Evolutionary conservation across 768 basidiomycete species (phyloP).

Genomic region (Coprinopsis sp.): DNA sequence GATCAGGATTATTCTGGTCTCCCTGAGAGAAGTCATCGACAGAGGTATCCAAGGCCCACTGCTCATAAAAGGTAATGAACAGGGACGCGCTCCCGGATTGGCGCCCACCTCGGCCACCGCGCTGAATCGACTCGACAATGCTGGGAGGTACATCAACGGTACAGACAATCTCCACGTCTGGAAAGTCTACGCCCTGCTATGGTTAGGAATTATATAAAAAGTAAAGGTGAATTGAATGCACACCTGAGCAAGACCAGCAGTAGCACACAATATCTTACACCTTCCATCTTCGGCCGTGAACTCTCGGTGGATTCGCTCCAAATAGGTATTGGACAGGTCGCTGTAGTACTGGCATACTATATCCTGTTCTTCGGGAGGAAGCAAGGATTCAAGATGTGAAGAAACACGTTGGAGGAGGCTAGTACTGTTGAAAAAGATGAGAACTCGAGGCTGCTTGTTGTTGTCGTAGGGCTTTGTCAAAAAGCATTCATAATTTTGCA

Average conservation of each 20-base stretch:
- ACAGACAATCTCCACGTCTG: slow-evolving; percentile 15
- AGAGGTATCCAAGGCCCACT: slow-evolving; percentile 10
- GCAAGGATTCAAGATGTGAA: slow-evolving; percentile 2
- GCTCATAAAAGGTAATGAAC: slow-evolving; percentile 18
- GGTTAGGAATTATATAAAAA: background rate
- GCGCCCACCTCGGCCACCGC: slow-evolving; percentile 18
- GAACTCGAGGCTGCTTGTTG: slow-evolving; percentile 14
- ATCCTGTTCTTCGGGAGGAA: slow-evolving; percentile 12
- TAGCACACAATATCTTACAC: slow-evolving; percentile 13
- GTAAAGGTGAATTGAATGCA: background rate
- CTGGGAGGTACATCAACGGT: slow-evolving; percentile 15
- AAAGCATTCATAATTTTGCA: slow-evolving; percentile 23
- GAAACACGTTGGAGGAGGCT: slow-evolving; percentile 1
- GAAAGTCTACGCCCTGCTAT: slow-evolving; percentile 18
- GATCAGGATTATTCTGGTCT: slow-evolving; percentile 3
- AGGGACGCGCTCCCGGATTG: background rate
- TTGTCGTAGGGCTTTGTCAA: slow-evolving; percentile 12
- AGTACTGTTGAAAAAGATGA: slow-evolving; percentile 15
- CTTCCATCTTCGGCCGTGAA: slow-evolving; percentile 11
- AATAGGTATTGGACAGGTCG: slow-evolving; percentile 23
- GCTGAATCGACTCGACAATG: slow-evolving; percentile 10
- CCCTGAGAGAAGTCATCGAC: slow-evolving; percentile 1
- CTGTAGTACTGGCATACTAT: slow-evolving; percentile 24
- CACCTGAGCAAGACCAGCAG: slow-evolving; percentile 13
- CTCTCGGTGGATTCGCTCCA: slow-evolving; percentile 15